Conservation (phyloP, 164 flowering plant genomes). For the Piper longum region DNA sequence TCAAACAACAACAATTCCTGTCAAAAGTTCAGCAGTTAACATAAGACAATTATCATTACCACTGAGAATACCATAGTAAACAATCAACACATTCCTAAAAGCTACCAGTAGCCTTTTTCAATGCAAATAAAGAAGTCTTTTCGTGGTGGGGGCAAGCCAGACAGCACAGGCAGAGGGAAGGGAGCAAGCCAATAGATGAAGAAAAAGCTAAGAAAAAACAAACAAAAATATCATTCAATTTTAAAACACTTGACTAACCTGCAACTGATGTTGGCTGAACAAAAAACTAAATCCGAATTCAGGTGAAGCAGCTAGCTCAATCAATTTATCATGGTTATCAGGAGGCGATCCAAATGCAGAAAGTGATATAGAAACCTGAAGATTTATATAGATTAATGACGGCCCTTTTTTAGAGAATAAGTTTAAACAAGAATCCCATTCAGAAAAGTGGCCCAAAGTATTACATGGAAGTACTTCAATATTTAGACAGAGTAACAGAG, state of each 20-base stretch:
- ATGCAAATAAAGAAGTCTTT: too few relatives aligned
- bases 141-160: too few relatives aligned
- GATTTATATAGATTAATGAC: not conserved
- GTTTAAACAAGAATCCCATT: too few relatives aligned
- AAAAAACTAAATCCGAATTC: conserved; percentile 54
- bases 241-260: conserved; percentile 27
- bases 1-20: conserved; percentile 83
- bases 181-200: not conserved
- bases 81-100: too few relatives aligned
- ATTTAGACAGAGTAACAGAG: too few relatives aligned
- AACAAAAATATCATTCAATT: too few relatives aligned
- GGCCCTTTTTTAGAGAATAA: too few relatives aligned
- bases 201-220: not conserved
- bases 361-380: conserved; percentile 80
- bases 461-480: too few relatives aligned
- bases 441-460: not conserved
- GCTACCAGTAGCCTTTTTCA: too few relatives aligned
- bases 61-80: too few relatives aligned
- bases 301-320: conserved; percentile 58
- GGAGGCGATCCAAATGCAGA: conserved; percentile 42
- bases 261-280: conserved; percentile 87
- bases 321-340: conserved; percentile 58
- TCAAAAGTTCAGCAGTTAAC: not conserved
- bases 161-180: too few relatives aligned
- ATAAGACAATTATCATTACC: not conserved